These are phyloP conservation scores for Eutrema yunnanense DNA, from an alignment of 345 rosid genomes.

Conservation along the genomic window DNA sequence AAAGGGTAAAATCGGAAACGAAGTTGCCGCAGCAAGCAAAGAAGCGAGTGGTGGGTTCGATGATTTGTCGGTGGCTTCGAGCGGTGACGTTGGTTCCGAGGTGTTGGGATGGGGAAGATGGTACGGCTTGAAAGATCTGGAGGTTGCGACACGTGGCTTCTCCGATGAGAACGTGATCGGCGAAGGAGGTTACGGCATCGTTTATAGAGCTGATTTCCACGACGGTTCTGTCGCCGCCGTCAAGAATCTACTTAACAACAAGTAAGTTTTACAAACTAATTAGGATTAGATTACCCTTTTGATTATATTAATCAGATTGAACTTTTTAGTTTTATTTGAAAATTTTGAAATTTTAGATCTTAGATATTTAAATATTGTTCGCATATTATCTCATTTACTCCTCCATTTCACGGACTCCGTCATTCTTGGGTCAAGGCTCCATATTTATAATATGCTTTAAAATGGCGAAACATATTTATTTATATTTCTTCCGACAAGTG, in stretches of 20 bases:
- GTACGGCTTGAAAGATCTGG: conserved; percentile 81
- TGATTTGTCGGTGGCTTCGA: conserved; percentile 37
- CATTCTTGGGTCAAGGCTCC: conserved; percentile 32
- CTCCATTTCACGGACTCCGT: conserved; percentile 31
- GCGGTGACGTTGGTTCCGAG: conserved; percentile 46
- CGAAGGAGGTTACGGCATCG: conserved; percentile 95
- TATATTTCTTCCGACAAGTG: conserved; percentile 11
- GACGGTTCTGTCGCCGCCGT: conserved; percentile 88
- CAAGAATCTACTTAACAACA: conserved; percentile 82
- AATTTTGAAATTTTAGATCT: conserved; percentile 2
- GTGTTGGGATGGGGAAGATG: conserved; percentile 89
- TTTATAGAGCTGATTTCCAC: conserved; percentile 60
- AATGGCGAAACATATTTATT: neutral
- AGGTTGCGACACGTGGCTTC: conserved; percentile 77
- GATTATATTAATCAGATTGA: neutral
- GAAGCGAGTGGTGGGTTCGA: conserved; percentile 37
- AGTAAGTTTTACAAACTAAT: conserved; percentile 38
- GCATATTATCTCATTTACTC: conserved; percentile 14
- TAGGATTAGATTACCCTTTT: neutral
- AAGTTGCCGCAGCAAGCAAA: conserved; percentile 10
- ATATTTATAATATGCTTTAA: neutral
- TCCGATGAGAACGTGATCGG: conserved; percentile 78
- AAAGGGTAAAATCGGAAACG: conserved; percentile 30
- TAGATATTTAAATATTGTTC: conserved; percentile 10
- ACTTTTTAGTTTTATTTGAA: neutral